Conservation (phyloP, 768 basidiomycete genomes). For the Cystofilobasidium ferigula region DNA sequence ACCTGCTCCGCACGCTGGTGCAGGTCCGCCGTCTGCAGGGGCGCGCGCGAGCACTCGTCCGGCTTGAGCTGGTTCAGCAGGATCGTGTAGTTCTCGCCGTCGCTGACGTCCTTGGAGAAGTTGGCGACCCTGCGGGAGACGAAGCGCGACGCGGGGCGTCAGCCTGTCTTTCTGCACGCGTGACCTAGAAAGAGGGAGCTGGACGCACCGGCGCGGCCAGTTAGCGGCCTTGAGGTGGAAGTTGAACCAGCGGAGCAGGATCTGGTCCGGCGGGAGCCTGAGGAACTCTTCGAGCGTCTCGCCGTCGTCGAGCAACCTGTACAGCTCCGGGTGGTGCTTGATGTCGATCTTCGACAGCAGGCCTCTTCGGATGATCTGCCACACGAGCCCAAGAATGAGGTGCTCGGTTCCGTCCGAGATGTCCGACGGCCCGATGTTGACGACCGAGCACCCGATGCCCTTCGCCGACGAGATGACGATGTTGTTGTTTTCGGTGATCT, state of each 20-base stretch:
- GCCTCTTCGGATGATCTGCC: slow-evolving; percentile 94
- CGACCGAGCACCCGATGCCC: slow-evolving; percentile 94
- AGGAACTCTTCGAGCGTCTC: slow-evolving; percentile 95
- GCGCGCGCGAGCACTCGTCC: slow-evolving; percentile 77
- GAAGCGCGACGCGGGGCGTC: not conserved
- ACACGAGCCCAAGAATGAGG: slow-evolving; percentile 91
- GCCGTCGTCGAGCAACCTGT: slow-evolving; percentile 87
- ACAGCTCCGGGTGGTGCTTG: slow-evolving; percentile 94
- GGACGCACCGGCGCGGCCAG: slow-evolving; percentile 64
- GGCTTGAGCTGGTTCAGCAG: slow-evolving; percentile 93
- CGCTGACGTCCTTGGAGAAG: slow-evolving; percentile 92
- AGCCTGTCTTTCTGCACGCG: not conserved
- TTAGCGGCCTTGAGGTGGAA: slow-evolving; percentile 93
- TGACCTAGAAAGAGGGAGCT: not conserved
- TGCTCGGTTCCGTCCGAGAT: slow-evolving; percentile 88
- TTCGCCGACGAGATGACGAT: slow-evolving; percentile 97
- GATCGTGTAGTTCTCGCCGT: slow-evolving; percentile 95
- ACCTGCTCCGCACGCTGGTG: slow-evolving; percentile 84
- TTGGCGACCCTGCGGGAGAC: slow-evolving; percentile 65
- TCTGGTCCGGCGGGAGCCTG: slow-evolving; percentile 88
- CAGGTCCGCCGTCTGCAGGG: slow-evolving; percentile 73
- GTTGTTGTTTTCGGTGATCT: slow-evolving; percentile 99
- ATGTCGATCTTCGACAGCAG: slow-evolving; percentile 91
- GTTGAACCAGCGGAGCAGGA: slow-evolving; percentile 97
- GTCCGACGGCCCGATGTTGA: slow-evolving; percentile 93